These are phyloP conservation scores for Linaria vulgaris DNA, from an alignment of 257 asterid genomes.

Conservation along the genomic window DNA sequence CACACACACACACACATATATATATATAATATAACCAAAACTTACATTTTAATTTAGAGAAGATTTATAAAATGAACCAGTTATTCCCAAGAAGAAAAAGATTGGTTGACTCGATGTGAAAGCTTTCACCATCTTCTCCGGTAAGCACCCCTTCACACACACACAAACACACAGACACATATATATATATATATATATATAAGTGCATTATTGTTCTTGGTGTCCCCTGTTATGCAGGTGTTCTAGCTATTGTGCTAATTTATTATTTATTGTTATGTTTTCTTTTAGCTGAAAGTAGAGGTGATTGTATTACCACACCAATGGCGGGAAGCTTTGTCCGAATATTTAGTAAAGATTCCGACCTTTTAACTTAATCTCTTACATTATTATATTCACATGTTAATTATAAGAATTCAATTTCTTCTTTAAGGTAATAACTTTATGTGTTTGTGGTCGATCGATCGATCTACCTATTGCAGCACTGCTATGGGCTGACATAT, in stretches of 20 bases:
- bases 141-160: too few species aligned
- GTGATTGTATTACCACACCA: slow-evolving; percentile 2
- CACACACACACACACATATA: too few species aligned
- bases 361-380: not conserved
- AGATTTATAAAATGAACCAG: not conserved
- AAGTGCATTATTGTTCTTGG: not conserved
- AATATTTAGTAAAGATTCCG: slow-evolving; percentile 33
- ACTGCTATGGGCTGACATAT: slow-evolving; percentile 33
- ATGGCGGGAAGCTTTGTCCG: slow-evolving; percentile 40
- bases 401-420: not conserved
- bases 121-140: too few species aligned
- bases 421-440: not conserved
- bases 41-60: too few species aligned
- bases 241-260: not conserved
- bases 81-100: not conserved
- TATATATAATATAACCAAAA: not conserved
- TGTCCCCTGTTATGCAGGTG: not conserved
- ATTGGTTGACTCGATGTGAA: not conserved
- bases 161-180: too few species aligned
- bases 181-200: too few species aligned
- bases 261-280: not conserved
- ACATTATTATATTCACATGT: not conserved
- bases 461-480: slow-evolving; percentile 24
- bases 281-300: not conserved
- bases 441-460: not conserved